Percentiles rank a stretch among this genome's conserved stretches.
Conservation (phyloP, 169 alveolate genomes). For the Cardiosporidium cionae region DNA sequence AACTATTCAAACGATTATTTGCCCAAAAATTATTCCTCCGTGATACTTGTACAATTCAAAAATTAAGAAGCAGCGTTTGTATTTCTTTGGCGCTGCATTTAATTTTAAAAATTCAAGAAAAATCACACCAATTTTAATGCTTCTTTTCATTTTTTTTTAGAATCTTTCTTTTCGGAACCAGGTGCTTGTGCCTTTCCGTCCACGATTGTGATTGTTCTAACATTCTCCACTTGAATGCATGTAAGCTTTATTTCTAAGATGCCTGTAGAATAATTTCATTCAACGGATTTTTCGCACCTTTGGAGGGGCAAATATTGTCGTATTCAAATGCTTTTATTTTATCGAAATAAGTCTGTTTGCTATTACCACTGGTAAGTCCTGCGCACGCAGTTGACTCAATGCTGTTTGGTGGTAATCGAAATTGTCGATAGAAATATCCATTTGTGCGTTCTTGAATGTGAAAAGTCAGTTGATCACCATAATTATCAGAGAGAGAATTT, state of each 20-base stretch:
- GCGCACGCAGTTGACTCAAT: neutral
- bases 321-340: too few relatives aligned
- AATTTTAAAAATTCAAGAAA: too few relatives aligned
- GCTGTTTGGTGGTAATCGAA: neutral
- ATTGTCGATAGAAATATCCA: neutral
- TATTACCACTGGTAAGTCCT: neutral
- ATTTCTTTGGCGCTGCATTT: too few relatives aligned
- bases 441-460: neutral
- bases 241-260: neutral
- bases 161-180: neutral
- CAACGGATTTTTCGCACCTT: neutral
- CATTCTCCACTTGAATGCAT: neutral
- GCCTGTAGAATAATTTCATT: neutral
- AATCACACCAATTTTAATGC: too few relatives aligned
- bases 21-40: too few relatives aligned
- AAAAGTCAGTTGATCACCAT: neutral
- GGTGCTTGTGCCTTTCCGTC: neutral
- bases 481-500: neutral
- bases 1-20: too few relatives aligned
- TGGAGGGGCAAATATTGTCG: neutral
- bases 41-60: too few relatives aligned
- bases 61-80: too few relatives aligned
- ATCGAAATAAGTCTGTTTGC: too few relatives aligned
- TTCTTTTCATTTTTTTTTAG: neutral
- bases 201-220: neutral